These are phyloP conservation scores for Colletotrichum eleusines DNA, from an alignment of 2,329 filamentous ascomycete genomes.

Conservation along the genomic window DNA sequence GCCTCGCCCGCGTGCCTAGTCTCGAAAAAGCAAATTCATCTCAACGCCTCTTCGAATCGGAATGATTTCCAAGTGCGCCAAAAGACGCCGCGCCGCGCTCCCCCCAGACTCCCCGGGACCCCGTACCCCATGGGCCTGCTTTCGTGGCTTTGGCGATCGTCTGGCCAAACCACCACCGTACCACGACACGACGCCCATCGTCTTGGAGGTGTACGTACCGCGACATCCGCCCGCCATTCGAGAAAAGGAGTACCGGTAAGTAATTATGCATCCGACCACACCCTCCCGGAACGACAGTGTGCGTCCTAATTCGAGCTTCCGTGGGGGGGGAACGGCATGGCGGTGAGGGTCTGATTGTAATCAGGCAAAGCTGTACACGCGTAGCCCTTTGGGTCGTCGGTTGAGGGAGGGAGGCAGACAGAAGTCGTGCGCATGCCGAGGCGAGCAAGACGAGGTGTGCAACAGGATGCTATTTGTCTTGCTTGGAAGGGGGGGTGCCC, in stretches of 20 bases:
- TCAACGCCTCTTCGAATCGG: slow-evolving; percentile 39
- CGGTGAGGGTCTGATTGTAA: slow-evolving; percentile 22
- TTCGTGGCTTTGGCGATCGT: slow-evolving; percentile 31
- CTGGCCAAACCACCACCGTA: slow-evolving; percentile 6
- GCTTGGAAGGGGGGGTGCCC: neutral
- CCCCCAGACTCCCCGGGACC: slow-evolving; percentile 19
- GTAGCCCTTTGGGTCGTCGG: slow-evolving; percentile 14
- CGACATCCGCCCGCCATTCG: slow-evolving; percentile 3
- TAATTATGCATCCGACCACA: slow-evolving; percentile 30
- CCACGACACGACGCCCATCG: slow-evolving; percentile 7
- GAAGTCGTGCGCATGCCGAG: slow-evolving; percentile 1
- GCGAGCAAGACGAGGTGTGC: neutral
- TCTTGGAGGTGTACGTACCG: slow-evolving; percentile 25
- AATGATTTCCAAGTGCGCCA: slow-evolving; percentile 31
- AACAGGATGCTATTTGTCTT: neutral
- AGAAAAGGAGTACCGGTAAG: slow-evolving; percentile 3
- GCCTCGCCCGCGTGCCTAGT: slow-evolving; percentile 33
- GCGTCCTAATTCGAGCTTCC: slow-evolving; percentile 15
- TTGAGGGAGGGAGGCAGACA: slow-evolving; percentile 3
- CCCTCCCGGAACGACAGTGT: slow-evolving; percentile 24
- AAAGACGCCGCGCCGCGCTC: slow-evolving; percentile 27
- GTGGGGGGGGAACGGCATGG: slow-evolving; percentile 16
- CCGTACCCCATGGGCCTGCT: slow-evolving; percentile 11
- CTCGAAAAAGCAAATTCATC: slow-evolving; percentile 35
- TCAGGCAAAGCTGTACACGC: slow-evolving; percentile 8